phyloP scores from a whole-genome alignment of 108 stramenopile species.

The Asterionellopsis glacialis region DNA sequence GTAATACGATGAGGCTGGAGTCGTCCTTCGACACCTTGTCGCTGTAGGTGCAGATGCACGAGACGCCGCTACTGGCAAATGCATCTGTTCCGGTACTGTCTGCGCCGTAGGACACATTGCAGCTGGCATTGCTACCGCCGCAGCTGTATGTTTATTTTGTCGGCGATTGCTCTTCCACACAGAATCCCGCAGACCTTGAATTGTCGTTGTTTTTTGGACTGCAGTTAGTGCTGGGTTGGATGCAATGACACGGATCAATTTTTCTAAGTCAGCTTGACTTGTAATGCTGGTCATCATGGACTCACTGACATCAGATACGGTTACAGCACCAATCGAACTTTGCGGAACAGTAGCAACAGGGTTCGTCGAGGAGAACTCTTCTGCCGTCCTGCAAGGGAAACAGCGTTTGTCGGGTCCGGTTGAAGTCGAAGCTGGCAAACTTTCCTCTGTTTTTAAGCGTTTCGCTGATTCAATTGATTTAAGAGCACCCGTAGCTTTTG shows the following conservation, averaged over 20 bases:
- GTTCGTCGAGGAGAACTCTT: no score
- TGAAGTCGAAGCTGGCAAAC: neutral
- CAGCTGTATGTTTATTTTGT: neutral
- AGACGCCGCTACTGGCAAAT: conserved; percentile 9
- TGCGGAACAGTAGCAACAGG: neutral
- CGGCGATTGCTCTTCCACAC: conserved; percentile 78
- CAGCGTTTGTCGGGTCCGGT: no score
- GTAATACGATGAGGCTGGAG: conserved; percentile 65
- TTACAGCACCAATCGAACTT: conserved; percentile 9
- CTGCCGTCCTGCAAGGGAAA: no score
- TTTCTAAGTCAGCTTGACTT: conserved; percentile 71
- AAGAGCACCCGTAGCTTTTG: neutral
- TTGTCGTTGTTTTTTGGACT: conserved; percentile 72
- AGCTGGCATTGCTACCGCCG: conserved; percentile 1
- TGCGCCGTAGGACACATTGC: conserved; percentile 6
- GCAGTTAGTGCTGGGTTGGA: conserved; percentile 67
- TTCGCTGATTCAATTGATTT: neutral
- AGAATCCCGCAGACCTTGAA: conserved; percentile 77
- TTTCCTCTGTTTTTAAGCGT: neutral
- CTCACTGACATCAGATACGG: no score
- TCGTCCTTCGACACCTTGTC: conserved; percentile 33
- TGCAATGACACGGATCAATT: conserved; percentile 78
- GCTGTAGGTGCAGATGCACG: conserved; percentile 17
- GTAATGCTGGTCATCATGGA: conserved; percentile 24
- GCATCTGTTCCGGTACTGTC: neutral